Evolutionary conservation across 2,329 filamentous ascomycete genomes (phyloP).

Genomic region (Periconia sp.): DNA sequence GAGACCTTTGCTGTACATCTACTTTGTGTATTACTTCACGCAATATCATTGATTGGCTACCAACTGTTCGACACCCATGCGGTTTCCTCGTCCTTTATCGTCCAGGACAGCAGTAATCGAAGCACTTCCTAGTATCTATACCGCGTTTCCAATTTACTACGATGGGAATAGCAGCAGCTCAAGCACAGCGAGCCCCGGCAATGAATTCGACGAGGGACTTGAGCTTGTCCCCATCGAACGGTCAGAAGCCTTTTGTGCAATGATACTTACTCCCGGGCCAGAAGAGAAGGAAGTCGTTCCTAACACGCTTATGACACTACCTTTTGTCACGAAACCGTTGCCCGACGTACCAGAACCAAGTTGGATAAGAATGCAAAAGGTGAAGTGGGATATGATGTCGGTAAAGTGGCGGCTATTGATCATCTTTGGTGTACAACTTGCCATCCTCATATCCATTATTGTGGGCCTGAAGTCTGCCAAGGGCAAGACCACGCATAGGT

Average conservation of each 20-base stretch:
- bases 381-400: conserved; percentile 27
- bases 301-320: not conserved
- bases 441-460: conserved; percentile 23
- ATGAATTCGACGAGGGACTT: conserved; percentile 32
- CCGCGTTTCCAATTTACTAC: conserved; percentile 24
- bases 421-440: conserved; percentile 26
- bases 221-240: conserved; percentile 39
- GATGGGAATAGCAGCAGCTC: conserved; percentile 8
- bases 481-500: conserved; percentile 12
- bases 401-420: conserved; percentile 25
- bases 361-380: conserved; percentile 18
- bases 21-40: not conserved
- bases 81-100: conserved; percentile 27
- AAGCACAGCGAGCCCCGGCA: conserved; percentile 16
- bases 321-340: conserved; percentile 26
- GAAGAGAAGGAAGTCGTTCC: conserved; percentile 38
- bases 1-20: not conserved
- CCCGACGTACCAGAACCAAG: conserved; percentile 25
- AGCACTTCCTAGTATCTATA: conserved; percentile 36
- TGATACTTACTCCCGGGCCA: conserved; percentile 30
- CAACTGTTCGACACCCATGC: conserved; percentile 24
- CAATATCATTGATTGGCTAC: not conserved
- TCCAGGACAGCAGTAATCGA: conserved; percentile 26
- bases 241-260: conserved; percentile 26
- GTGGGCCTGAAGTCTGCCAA: conserved; percentile 20